Evolutionary conservation across 345 rosid species (phyloP), one percentile per base, ranked within the genome.

Genomic region (Toxicodendron radicans): DNA sequence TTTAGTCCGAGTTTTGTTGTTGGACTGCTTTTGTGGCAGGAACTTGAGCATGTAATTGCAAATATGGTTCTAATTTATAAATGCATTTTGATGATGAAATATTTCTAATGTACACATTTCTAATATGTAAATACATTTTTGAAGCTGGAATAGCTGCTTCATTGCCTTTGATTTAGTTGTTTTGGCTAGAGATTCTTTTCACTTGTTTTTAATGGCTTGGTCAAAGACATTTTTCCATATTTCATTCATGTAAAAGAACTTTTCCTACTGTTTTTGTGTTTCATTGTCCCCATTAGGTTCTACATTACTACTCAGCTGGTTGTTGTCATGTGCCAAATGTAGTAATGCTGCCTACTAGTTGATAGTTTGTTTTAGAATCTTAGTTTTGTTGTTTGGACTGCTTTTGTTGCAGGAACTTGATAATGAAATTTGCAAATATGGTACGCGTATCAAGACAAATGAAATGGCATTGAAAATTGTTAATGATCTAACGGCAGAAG

Each of bases 351-450:
- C 41, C 41, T 35, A 32, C 35, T 30, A 63, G 10, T 59, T 58
- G 53, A 8, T 58, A 10, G 4, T 58, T 71, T 16, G 56, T 71
- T 41, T 32, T 38, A 20, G 46, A 32, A 57, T 24, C 38, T 72
- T 38, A 54, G 8, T 49, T 64, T 48, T 30, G 35, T n/a, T 66
- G 30, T 18, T 54, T 63, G 35, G 41, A 75, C 70, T 73, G 27
- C 20, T 63, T 68, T 33, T 76, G 12, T 9, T 73, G 75, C 79
- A 88, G 92, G 67, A 7, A 16, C 69, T 83, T 5, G 66, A 58
- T 79, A 69, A 32, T 30, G 80, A 78, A 30, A 24, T 83, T 45
- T 0, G 1, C 30, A 77, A 68, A 46, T 79, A 73, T 74, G 79
- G 72, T 20, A 46, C 5, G 68, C 73, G 48, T n/a, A 66, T 75